Evolutionary conservation across 2,329 filamentous ascomycete species (phyloP).

Genomic region (Calonectria leucothoes): DNA sequence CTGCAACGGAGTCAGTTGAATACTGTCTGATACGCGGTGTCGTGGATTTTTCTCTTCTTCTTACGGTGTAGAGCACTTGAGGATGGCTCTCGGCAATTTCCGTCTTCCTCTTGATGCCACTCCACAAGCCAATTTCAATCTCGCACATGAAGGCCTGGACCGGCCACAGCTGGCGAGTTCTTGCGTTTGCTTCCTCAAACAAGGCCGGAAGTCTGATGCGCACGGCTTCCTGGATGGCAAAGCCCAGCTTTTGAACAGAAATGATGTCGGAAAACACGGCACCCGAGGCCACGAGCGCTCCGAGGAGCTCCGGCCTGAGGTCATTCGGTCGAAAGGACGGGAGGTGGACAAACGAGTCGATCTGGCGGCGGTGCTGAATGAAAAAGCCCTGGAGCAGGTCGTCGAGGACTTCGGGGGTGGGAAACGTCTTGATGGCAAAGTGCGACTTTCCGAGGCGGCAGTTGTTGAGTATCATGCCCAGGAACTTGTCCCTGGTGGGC

Average conservation of each 20-base stretch:
- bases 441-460: slow-evolving; percentile 23
- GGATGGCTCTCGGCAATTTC: slow-evolving; percentile 29
- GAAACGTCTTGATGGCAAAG: slow-evolving; percentile 26
- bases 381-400: slow-evolving; percentile 26
- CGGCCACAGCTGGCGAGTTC: slow-evolving; percentile 19
- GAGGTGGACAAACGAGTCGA: slow-evolving; percentile 23
- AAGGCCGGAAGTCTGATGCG: slow-evolving; percentile 10
- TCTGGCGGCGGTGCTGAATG: slow-evolving; percentile 21
- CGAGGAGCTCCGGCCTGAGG: slow-evolving; percentile 14
- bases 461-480: slow-evolving; percentile 23
- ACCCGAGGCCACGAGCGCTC: slow-evolving; percentile 3
- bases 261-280: slow-evolving; percentile 17
- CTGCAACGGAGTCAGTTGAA: neutral
- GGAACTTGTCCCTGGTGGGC: slow-evolving; percentile 22
- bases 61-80: slow-evolving; percentile 26
- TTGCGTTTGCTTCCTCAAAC: slow-evolving; percentile 23
- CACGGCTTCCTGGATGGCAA: slow-evolving; percentile 25
- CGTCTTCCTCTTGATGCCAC: slow-evolving; percentile 29
- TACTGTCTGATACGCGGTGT: too few relatives aligned
- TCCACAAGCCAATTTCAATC: slow-evolving; percentile 28
- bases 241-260: slow-evolving; percentile 23
- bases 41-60: too few relatives aligned
- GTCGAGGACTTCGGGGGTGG: slow-evolving; percentile 18
- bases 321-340: slow-evolving; percentile 23
- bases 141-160: slow-evolving; percentile 25